Evolutionary conservation across 495 filamentous ascomycete genomes (phyloP).

Genomic region (Penicillium roqueforti): DNA sequence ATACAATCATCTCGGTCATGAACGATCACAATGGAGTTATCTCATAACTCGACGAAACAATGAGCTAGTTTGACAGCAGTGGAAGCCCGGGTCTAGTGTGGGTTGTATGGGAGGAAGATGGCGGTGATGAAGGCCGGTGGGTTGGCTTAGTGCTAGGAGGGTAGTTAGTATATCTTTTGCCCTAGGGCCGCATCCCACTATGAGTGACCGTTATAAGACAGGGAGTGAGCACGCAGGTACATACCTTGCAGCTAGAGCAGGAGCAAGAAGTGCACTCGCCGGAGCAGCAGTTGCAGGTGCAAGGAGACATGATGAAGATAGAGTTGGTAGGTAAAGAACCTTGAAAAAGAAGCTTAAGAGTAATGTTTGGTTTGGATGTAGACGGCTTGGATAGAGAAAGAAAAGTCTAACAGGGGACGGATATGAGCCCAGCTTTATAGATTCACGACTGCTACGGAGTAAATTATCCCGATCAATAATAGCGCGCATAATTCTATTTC

Average conservation of each 20-base stretch:
- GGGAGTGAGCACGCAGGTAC: slow-evolving; percentile 4
- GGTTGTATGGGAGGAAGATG: slow-evolving; percentile 24
- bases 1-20: slow-evolving; percentile 10
- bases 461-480: background rate
- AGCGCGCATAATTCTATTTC: slow-evolving; percentile 1
- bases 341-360: slow-evolving; percentile 9
- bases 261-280: slow-evolving; percentile 43
- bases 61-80: slow-evolving; percentile 23
- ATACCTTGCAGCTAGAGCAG: slow-evolving; percentile 38
- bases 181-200: background rate
- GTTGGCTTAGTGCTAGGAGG: slow-evolving; percentile 28
- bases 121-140: slow-evolving; percentile 19
- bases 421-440: slow-evolving; percentile 19
- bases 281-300: slow-evolving; percentile 45
- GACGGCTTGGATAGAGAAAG: slow-evolving; percentile 2
- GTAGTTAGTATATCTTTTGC: slow-evolving; percentile 16
- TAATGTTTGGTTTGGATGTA: slow-evolving; percentile 4
- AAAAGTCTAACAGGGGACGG: slow-evolving; percentile 4
- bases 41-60: slow-evolving; percentile 5
- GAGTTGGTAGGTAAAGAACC: slow-evolving; percentile 17
- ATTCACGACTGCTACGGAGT: background rate
- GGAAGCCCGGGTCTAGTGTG: slow-evolving; percentile 28
- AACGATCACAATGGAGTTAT: background rate
- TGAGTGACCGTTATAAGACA: background rate
- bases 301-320: slow-evolving; percentile 40